Base-by-base conservation (phyloP, 768 basidiomycete genomes). In the Leucocoprinus sp. region DNA sequence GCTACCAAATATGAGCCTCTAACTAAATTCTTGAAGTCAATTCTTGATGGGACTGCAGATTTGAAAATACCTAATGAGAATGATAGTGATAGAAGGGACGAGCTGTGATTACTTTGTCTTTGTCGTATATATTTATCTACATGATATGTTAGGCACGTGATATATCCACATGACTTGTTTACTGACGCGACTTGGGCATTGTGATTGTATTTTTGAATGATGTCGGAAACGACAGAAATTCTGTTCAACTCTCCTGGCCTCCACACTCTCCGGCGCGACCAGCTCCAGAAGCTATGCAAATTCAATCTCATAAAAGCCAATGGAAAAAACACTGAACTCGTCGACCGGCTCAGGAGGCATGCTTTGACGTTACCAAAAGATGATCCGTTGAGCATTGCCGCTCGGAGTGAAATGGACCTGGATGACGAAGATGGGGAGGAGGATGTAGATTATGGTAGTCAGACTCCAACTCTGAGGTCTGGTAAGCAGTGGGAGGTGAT, bases 401-500 rank as follows among this genome's bases (percentile, higher is more conserved):
- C 69, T 2, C 67, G 74, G 24, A 75, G 71, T 54, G 79, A 80
- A 51, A 59, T 58, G 15, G 49, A n/a, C 19, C 23, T 37, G 5
- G 31, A 28, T 1, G 37, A 39, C 18, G 21, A 28, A 7, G 40
- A 41, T 42, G 50, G 46, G 22, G 45, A 54, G 37, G 51, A 54
- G 39, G 56, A 57, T 21, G 52, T 3, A 1, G 38, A 41, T 19
- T 23, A 33, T 21, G 14, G 11, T 9, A 15, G 12, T 23, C 29
- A 27, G 7, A 38, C 34, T 5, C 48, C 64, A 78, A n/a, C n/a
- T n/a, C n/a, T n/a, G 8, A 72, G 84, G 34, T 82, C 83, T 0
- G 85, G 84, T 55, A 83, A 86, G 54, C 81, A 84, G 54, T 90
- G 89, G 86, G 84, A 87, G 57, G 66, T 89, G n/a, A 88, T 90